Conservation (phyloP, 305 asterid species). For the Fraxinus sp. region DNA sequence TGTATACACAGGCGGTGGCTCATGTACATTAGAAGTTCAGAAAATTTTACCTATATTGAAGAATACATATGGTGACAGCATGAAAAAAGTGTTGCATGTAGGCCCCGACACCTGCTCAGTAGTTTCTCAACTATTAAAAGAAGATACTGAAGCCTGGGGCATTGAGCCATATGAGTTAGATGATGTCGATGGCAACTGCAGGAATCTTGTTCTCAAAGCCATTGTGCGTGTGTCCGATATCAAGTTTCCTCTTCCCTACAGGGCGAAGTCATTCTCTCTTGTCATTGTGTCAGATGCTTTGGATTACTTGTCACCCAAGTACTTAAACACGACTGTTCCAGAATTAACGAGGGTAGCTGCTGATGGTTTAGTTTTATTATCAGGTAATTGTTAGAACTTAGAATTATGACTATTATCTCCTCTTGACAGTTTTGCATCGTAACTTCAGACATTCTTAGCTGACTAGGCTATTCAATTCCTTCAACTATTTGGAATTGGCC, state of each 20-base stretch:
- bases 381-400: conserved; percentile 51
- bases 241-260: conserved; percentile 80
- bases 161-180: conserved; percentile 79
- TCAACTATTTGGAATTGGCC: neutral
- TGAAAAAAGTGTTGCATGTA: conserved; percentile 70
- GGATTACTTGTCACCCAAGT: conserved; percentile 87
- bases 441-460: conserved; percentile 1
- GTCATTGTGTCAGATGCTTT: conserved; percentile 77
- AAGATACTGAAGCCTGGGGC: conserved; percentile 90
- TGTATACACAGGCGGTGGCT: conserved; percentile 55
- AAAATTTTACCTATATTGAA: conserved; percentile 61
- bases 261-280: conserved; percentile 73
- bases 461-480: neutral
- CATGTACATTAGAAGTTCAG: conserved; percentile 62
- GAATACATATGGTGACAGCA: conserved; percentile 73
- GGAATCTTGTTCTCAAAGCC: conserved; percentile 66
- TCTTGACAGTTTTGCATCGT: neutral
- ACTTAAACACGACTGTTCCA: conserved; percentile 74
- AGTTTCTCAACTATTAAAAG: conserved; percentile 57
- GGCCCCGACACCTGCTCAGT: conserved; percentile 90
- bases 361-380: conserved; percentile 65
- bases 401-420: conserved; percentile 3
- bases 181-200: conserved; percentile 68
- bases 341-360: conserved; percentile 72
- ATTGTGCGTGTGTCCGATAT: conserved; percentile 75